Percentiles rank a stretch among this genome's conserved stretches.
Evolutionary conservation across 1,139 yeast species (phyloP).

Genomic region (Blastobotrys capitulatus): DNA sequence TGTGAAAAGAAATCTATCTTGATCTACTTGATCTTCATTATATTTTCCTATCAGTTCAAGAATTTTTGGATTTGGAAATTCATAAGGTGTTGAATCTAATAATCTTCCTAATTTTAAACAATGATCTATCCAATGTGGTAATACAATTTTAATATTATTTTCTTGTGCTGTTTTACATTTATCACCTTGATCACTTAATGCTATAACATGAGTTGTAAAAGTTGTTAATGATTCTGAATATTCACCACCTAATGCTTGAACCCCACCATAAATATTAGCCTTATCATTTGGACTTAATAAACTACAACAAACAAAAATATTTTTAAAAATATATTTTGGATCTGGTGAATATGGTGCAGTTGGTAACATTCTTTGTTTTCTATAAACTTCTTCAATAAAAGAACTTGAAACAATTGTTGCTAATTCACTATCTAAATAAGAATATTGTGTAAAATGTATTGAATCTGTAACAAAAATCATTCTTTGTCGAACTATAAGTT

Average conservation of each 20-base stretch:
- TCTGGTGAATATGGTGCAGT: conserved; percentile 56
- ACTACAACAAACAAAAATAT: conserved; percentile 57
- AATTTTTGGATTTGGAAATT: conserved; percentile 32
- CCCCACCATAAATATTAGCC: conserved; percentile 61
- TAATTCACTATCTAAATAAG: conserved; percentile 15
- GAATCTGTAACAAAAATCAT: conserved; percentile 3
- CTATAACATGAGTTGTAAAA: conserved; percentile 72
- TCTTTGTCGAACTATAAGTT: not conserved
- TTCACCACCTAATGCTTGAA: conserved; percentile 70
- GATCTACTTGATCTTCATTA: not conserved
- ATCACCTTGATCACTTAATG: conserved; percentile 47
- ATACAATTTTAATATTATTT: conserved; percentile 51
- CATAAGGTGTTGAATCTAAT: conserved; percentile 51
- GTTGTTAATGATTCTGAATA: conserved; percentile 58
- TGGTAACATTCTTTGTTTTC: conserved; percentile 43
- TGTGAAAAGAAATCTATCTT: not conserved
- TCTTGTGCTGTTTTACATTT: conserved; percentile 30
- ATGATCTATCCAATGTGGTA: conserved; percentile 67
- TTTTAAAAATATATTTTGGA: conserved; percentile 57
- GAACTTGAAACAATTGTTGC: conserved; percentile 61
- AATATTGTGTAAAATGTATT: conserved; percentile 6
- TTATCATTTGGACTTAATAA: conserved; percentile 54
- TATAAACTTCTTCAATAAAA: conserved; percentile 56
- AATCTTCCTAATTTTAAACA: conserved; percentile 51
- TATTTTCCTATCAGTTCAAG: not conserved